Evolutionary conservation across 257 asterid species (phyloP).

Genomic region (Solanum appendiculatum): DNA sequence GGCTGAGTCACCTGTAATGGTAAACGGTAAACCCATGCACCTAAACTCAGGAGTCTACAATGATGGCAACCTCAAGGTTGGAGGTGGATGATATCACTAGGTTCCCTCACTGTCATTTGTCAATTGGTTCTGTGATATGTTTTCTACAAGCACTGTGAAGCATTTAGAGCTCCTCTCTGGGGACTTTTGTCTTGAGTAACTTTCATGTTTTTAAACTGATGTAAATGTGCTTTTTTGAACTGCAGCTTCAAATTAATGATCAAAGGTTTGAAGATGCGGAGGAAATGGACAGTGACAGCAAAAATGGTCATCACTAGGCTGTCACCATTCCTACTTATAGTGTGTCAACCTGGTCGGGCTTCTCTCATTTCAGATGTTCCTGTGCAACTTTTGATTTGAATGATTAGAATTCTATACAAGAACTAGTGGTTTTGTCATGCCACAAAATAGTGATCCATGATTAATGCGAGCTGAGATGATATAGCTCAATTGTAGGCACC

Average conservation of each 20-base stretch:
- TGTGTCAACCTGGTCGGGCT: neutral
- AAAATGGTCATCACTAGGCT: slow-evolving; percentile 24
- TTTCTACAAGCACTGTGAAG: neutral
- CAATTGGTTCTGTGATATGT: neutral
- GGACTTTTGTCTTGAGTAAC: neutral
- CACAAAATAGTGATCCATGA: neutral
- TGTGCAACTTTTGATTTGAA: neutral
- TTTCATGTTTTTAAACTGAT: neutral
- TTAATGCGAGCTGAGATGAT: neutral
- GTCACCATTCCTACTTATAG: neutral
- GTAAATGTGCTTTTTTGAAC: neutral
- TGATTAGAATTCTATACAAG: neutral
- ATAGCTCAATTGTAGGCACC: neutral
- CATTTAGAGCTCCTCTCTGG: neutral
- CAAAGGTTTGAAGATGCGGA: slow-evolving; percentile 87
- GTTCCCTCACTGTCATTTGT: neutral
- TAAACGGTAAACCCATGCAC: neutral
- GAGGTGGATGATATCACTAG: neutral
- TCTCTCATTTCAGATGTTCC: neutral
- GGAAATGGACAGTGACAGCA: slow-evolving; percentile 55
- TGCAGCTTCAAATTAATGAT: slow-evolving; percentile 90
- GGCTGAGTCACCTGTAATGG: neutral
- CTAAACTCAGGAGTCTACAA: neutral
- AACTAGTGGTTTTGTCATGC: neutral
- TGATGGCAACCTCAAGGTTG: neutral